Evolutionary conservation across 352 stramenopile species (phyloP).

Genomic region (Globisporangium viniferum): DNA sequence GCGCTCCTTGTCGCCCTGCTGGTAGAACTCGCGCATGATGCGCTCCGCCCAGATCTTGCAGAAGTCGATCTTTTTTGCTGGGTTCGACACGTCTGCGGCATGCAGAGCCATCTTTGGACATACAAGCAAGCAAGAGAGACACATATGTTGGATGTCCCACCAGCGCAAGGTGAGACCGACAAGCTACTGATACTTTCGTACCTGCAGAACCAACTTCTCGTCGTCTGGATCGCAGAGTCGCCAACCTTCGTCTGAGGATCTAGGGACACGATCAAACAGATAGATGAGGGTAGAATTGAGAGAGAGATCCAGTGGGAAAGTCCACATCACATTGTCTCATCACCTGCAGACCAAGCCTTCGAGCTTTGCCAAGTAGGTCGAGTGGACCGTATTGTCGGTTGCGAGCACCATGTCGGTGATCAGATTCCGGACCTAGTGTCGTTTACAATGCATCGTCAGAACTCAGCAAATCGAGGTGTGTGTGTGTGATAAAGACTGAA

Average conservation of each 20-base stretch:
- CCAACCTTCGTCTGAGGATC: constrained; percentile 40
- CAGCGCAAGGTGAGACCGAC: not conserved
- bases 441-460: not conserved
- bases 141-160: not conserved
- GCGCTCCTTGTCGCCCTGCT: constrained; percentile 94
- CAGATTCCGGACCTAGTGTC: constrained; percentile 52
- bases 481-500: not conserved
- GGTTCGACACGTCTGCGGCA: constrained; percentile 94
- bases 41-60: constrained; percentile 87
- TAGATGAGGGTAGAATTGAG: not conserved
- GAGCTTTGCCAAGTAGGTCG: constrained; percentile 71
- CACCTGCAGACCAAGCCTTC: constrained; percentile 67
- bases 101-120: constrained; percentile 70
- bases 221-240: constrained; percentile 60
- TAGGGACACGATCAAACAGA: not conserved
- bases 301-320: not conserved
- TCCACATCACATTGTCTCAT: not conserved
- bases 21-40: constrained; percentile 93
- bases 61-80: constrained; percentile 73
- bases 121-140: not conserved
- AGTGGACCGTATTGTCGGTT: constrained; percentile 87
- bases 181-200: constrained; percentile 8
- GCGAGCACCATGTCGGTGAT: constrained; percentile 86
- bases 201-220: constrained; percentile 64
- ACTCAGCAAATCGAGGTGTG: not conserved